Evolutionary conservation across 805 yeast species (phyloP), one percentile per base, ranked within the genome.

Genomic region (Kuraishia hungarica): DNA sequence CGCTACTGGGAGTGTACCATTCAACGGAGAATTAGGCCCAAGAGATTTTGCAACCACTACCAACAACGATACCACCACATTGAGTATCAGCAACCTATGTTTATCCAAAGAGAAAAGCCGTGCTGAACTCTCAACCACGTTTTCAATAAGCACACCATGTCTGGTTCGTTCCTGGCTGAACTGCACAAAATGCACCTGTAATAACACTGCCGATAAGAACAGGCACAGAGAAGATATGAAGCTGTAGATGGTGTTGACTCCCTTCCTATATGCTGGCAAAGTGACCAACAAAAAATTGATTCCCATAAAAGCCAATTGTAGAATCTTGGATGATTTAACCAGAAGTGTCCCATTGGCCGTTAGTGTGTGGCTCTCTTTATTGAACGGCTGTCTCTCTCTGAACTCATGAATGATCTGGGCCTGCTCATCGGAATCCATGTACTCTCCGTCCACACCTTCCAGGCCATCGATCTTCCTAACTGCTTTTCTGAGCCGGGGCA

Each of bases 251-350:
- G 67, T 52, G 53, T 66, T 62, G 7, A 39, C 22, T 6, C 61
- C 62, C 6, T 49, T 56, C 28, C 72, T 60, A 39, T 68, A 70
- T 50, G 59, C 56, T 6, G 72, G 70, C 2, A 60, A 19, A 0
- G 65, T 64, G 7, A 70, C 58, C 7, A 69, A 56, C 11, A 65
- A 11, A 7, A 64, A 54, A 46, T 69, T 69, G 20, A 67, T 22
- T 1, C 63, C 10, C 3, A 68, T 26, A 15, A 65, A 54, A 2
- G 54, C 4, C 2, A 55, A 21, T 35, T 66, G 66, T 26, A 59
- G 51, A 1, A 55, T 21, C 39, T 59, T 58, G 21, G 65, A 54
- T 5, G 60, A 10, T 7, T 22, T 51, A 20, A 59, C 51, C 0
- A 59, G 22, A 6, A 21, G 19, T 20, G 53, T 39, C 11, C 62